Evolutionary conservation across 345 rosid genomes (phyloP).

Genomic region (Dimocarpus longan): DNA sequence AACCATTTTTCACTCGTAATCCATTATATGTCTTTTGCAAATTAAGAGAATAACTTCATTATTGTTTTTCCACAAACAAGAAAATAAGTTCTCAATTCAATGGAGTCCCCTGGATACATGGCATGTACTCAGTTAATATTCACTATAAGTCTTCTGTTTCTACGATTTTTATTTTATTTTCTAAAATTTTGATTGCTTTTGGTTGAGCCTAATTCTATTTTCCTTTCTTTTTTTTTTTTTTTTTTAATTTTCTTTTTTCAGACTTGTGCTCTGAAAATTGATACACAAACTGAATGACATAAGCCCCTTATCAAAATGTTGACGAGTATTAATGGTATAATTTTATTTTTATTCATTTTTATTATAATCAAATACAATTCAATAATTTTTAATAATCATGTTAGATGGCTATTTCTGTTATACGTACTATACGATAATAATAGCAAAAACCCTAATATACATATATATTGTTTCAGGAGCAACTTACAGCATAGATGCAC

Average conservation of each 20-base stretch:
- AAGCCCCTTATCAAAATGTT: conserved; percentile 15
- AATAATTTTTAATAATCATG: too few relatives aligned
- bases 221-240: too few relatives aligned
- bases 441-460: too few relatives aligned
- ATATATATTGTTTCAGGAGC: conserved; percentile 9
- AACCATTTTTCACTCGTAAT: neutral
- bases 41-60: neutral
- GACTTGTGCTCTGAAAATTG: conserved; percentile 20
- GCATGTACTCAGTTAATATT: neutral
- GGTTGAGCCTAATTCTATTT: too few relatives aligned
- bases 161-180: neutral
- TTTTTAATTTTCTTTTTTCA: too few relatives aligned
- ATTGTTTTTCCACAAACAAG: neutral
- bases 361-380: too few relatives aligned
- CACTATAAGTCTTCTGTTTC: neutral
- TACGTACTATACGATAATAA: too few relatives aligned
- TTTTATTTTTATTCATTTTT: neutral
- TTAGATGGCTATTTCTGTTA: too few relatives aligned
- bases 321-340: conserved; percentile 2
- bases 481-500: conserved; percentile 19
- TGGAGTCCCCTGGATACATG: conserved; percentile 17
- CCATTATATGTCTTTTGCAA: neutral
- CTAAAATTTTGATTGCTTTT: too few relatives aligned
- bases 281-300: conserved; percentile 26
- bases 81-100: neutral